A percentile compares a stretch with the other conserved stretches of the same genome.
Evolutionary conservation across 2,329 filamentous ascomycete species (phyloP).

Genomic region (Parafenestella ontariensis): DNA sequence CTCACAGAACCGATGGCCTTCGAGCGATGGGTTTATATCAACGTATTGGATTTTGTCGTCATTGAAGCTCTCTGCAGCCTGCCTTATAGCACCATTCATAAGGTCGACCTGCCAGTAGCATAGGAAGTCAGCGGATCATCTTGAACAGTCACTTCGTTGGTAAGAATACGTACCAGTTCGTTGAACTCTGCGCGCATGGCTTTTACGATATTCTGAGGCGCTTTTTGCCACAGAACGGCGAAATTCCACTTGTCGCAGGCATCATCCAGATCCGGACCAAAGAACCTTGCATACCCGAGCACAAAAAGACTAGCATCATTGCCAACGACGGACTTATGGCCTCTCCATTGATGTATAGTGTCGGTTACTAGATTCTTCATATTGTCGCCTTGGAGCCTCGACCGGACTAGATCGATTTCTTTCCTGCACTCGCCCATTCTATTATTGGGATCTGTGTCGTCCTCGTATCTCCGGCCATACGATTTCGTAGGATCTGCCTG

Average conservation of each 20-base stretch:
- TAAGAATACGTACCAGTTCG: slow-evolving; percentile 5
- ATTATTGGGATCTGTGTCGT: slow-evolving; percentile 4
- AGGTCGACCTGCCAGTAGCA: slow-evolving; percentile 2
- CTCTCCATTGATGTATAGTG: slow-evolving; percentile 9
- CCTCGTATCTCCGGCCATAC: slow-evolving; percentile 9
- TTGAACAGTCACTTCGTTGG: background rate
- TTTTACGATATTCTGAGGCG: background rate
- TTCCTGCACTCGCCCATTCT: slow-evolving; percentile 2
- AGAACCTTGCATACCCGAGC: slow-evolving; percentile 9
- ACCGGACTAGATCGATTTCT: slow-evolving; percentile 6
- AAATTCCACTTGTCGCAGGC: slow-evolving; percentile 5
- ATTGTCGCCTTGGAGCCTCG: background rate
- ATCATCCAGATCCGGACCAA: background rate
- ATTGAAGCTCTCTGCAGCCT: slow-evolving; percentile 12
- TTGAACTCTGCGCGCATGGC: slow-evolving; percentile 8
- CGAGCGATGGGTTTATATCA: slow-evolving; percentile 12
- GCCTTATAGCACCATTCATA: slow-evolving; percentile 7
- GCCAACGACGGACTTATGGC: slow-evolving; percentile 1
- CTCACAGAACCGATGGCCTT: slow-evolving; percentile 18
- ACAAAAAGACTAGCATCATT: slow-evolving; percentile 7
- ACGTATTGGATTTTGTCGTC: slow-evolving; percentile 15
- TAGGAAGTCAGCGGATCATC: background rate
- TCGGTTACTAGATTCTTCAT: background rate
- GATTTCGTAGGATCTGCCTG: background rate
- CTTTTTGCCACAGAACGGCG: background rate